These are phyloP conservation scores for Teunomyces kruisii DNA, from an alignment of 805 yeast species.

Conservation along the genomic window DNA sequence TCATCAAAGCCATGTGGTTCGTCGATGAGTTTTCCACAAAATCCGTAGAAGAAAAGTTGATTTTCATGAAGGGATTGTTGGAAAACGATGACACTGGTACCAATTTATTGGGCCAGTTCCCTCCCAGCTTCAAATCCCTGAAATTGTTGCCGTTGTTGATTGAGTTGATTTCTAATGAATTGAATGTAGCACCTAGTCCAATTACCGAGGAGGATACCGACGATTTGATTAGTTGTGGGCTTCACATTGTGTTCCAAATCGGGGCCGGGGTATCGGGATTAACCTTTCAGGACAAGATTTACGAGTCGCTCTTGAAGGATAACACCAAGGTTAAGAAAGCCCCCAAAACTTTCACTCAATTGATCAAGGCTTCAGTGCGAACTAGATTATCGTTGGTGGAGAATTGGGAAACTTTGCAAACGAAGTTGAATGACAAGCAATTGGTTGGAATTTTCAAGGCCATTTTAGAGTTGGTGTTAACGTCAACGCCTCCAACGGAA, in stretches of 20 bases:
- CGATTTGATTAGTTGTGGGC: conserved; percentile 44
- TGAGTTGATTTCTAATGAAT: conserved; percentile 47
- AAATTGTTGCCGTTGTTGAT: conserved; percentile 74
- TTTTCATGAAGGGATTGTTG: conserved; percentile 68
- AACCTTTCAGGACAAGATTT: conserved; percentile 71
- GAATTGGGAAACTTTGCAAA: conserved; percentile 46
- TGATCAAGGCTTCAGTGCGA: conserved; percentile 32
- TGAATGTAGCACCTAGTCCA: conserved; percentile 19
- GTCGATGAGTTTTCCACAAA: conserved; percentile 83
- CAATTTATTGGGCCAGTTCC: conserved; percentile 31
- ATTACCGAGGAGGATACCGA: conserved; percentile 30
- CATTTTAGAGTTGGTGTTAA: conserved; percentile 36
- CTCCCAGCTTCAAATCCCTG: conserved; percentile 51
- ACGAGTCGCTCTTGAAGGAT: conserved; percentile 41
- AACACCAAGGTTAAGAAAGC: conserved; percentile 22
- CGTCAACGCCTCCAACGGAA: conserved; percentile 21
- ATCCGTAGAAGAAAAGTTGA: conserved; percentile 60
- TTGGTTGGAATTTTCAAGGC: conserved; percentile 50
- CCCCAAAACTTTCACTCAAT: conserved; percentile 20
- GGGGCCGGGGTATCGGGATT: conserved; percentile 70
- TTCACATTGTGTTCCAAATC: conserved; percentile 58
- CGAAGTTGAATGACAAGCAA: conserved; percentile 52
- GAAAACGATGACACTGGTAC: conserved; percentile 18
- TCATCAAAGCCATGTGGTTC: conserved; percentile 76
- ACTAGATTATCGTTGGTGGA: conserved; percentile 36